Evolutionary conservation across 192 early-diverging fungal species (phyloP), one percentile per base, ranked within the genome.

Genomic region (Gryganskiella cystojenkinii): DNA sequence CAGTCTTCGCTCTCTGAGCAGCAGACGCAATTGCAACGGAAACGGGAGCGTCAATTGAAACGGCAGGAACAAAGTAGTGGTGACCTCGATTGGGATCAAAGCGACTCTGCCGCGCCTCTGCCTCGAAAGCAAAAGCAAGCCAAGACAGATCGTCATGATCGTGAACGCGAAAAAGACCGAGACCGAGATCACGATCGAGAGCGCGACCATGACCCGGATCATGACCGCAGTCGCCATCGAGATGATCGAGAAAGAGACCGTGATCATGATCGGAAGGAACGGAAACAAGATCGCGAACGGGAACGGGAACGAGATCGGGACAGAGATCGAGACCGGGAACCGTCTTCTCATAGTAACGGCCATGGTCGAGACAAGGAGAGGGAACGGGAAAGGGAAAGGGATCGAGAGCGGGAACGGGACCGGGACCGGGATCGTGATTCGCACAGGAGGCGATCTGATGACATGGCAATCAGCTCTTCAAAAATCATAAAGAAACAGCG

Each of bases 401-500:
- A 63, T 25, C 55, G 46, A 0, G 46, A 51, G 6, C 10, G 20
- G 10, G 20, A 56, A 2, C 28, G 56, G 0, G 56, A 58, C 7
- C 40, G 40, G 2, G 57, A 59, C 2, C 42, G 57, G 11, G 57
- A 59, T 44, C 57, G 40, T 3, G 57, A 59, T 6, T 34, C 20
- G n/a, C 24, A 25, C 46, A 62, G 44, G 22, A 62, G 46, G 20
- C 22, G 44, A 43, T 20, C 14, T 0, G 37, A 40, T 13, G 55
- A 56, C 55, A 20, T 33, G 55, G 35, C n/a, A 33, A 42, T 10
- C 31, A 49, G n/a, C 30, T 33, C 44, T 13, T 45, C 60, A 40
- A 24, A 60, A 17, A 63, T 45, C 37, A 43, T 51, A 25, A 73
- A 73, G 31, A 65, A 51, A 20, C 71, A 73, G 24, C 71, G 71